Evolutionary conservation across 805 yeast genomes (phyloP).

Genomic region (Yarrowia yakushimensis): DNA sequence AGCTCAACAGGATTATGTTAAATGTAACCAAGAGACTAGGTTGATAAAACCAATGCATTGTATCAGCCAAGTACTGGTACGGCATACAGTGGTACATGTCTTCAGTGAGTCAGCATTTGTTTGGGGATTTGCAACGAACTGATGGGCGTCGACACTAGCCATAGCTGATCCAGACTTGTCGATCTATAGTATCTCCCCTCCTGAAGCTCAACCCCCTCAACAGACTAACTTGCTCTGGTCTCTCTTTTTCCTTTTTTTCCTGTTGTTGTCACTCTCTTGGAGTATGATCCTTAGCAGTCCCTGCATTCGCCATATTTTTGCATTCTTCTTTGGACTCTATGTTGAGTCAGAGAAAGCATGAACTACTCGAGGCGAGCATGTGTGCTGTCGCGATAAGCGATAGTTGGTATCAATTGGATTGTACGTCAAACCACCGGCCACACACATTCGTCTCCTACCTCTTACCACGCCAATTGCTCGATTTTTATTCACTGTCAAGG

Average conservation of each 20-base stretch:
- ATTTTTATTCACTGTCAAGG: no score
- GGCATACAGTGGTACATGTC: no score
- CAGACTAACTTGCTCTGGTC: neutral
- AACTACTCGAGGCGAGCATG: neutral
- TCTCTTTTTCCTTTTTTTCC: neutral
- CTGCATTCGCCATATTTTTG: neutral
- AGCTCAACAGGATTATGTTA: constrained; percentile 6
- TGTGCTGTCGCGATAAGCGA: neutral
- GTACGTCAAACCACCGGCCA: no score
- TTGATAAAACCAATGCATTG: neutral
- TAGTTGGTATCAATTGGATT: no score
- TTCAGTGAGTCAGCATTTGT: neutral
- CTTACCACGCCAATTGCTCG: no score
- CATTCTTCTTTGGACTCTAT: neutral
- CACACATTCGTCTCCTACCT: no score
- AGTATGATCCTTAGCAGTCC: neutral
- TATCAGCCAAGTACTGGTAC: neutral
- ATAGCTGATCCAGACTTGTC: neutral
- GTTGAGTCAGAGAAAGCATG: neutral
- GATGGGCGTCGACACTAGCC: neutral
- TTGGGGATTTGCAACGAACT: no score
- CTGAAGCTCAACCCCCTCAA: neutral
- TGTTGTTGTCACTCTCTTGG: neutral
- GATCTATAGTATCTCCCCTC: neutral
- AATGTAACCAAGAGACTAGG: neutral